These are phyloP conservation scores for Knufia petricola DNA, from an alignment of 2,329 filamentous ascomycete species.

Conservation along the genomic window DNA sequence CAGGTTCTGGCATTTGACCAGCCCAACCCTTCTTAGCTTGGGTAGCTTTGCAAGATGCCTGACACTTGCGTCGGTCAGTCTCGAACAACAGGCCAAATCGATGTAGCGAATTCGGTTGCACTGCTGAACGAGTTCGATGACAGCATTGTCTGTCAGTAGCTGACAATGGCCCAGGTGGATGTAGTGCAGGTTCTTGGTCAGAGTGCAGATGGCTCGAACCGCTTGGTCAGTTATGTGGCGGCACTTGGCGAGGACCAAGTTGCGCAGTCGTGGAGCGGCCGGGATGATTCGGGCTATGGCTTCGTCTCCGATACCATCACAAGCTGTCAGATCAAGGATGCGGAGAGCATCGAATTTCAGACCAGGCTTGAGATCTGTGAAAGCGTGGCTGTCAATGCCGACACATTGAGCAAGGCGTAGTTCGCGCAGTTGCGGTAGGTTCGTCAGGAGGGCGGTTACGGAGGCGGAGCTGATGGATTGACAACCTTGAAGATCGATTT, in stretches of 20 bases:
- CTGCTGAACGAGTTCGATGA: conserved; percentile 68
- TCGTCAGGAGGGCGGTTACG: conserved; percentile 67
- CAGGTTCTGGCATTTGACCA: conserved; percentile 87
- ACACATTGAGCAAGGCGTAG: conserved; percentile 77
- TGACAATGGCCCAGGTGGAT: conserved; percentile 90
- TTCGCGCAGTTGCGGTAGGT: conserved; percentile 77
- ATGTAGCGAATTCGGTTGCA: conserved; percentile 97
- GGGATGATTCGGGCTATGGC: conserved; percentile 82
- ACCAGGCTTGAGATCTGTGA: conserved; percentile 62
- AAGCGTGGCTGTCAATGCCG: conserved; percentile 77
- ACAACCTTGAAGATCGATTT: conserved; percentile 91
- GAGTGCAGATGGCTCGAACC: conserved; percentile 73
- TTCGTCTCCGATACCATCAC: conserved; percentile 70
- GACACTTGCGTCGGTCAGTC: conserved; percentile 80
- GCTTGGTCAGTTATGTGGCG: conserved; percentile 82
- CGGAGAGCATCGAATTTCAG: conserved; percentile 75
- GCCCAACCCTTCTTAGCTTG: conserved; percentile 85
- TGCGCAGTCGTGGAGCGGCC: conserved; percentile 76
- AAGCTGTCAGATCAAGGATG: conserved; percentile 89
- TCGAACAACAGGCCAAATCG: conserved; percentile 86
- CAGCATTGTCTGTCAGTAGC: conserved; percentile 80
- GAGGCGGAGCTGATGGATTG: conserved; percentile 70
- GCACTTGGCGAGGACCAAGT: conserved; percentile 90
- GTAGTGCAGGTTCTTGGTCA: conserved; percentile 95
- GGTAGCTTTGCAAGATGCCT: conserved; percentile 74